A percentile compares a stretch with the other conserved stretches of the same genome.
Conservation (phyloP, 495 filamentous ascomycete genomes). For the Articulospora tetracladia region DNA sequence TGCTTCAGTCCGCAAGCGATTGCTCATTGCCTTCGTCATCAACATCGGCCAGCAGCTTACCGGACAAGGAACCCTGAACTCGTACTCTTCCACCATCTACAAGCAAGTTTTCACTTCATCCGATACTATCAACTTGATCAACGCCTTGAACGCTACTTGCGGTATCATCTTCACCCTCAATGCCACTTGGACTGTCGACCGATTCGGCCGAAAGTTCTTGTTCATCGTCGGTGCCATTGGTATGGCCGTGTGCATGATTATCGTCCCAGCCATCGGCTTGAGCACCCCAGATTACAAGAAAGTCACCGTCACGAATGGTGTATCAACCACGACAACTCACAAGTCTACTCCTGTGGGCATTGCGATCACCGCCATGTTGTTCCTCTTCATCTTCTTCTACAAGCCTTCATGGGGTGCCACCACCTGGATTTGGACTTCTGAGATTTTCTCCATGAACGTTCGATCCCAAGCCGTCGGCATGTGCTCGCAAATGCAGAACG, state of each 20-base stretch:
- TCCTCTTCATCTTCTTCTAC: conserved; percentile 67
- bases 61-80: conserved; percentile 49
- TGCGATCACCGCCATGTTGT: conserved; percentile 57
- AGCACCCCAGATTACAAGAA: conserved; percentile 37
- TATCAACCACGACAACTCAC: conserved; percentile 30
- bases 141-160: conserved; percentile 73
- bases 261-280: conserved; percentile 65
- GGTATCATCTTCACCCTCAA: conserved; percentile 73
- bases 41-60: conserved; percentile 73
- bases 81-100: conserved; percentile 62
- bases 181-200: conserved; percentile 61
- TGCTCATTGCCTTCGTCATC: conserved; percentile 59
- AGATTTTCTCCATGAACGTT: conserved; percentile 66
- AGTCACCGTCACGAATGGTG: not conserved
- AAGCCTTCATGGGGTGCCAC: conserved; percentile 67
- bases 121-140: conserved; percentile 33
- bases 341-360: conserved; percentile 58
- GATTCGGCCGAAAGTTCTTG: conserved; percentile 52
- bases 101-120: conserved; percentile 53
- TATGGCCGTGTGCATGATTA: conserved; percentile 48
- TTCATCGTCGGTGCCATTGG: conserved; percentile 52
- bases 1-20: conserved; percentile 65
- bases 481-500: conserved; percentile 33
- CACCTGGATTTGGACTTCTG: conserved; percentile 65
- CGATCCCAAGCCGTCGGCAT: conserved; percentile 66